These are phyloP conservation scores for Schrenkiella parvula DNA, from an alignment of 345 rosid species.

Conservation along the genomic window DNA sequence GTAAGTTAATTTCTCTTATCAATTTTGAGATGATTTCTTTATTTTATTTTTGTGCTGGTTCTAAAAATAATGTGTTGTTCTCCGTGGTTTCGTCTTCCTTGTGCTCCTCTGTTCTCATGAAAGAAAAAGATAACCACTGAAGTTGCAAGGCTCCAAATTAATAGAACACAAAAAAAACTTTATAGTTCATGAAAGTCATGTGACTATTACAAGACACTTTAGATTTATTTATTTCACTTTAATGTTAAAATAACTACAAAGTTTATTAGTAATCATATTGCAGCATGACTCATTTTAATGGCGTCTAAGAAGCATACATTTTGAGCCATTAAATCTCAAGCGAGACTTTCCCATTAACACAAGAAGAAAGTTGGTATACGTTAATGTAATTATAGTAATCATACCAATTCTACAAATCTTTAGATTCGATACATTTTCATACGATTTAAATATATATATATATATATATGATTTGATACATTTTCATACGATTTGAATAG, in stretches of 20 bases:
- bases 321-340: constrained; percentile 24
- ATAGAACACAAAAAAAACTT: neutral
- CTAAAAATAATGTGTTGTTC: neutral
- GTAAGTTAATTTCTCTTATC: neutral
- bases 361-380: constrained; percentile 24
- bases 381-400: constrained; percentile 27
- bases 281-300: constrained; percentile 22
- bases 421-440: neutral
- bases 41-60: neutral
- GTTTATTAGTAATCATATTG: constrained; percentile 13
- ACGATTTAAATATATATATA: neutral
- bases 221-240: neutral
- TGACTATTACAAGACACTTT: constrained; percentile 11
- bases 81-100: neutral
- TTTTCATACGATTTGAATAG: neutral
- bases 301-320: constrained; percentile 25
- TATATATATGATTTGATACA: neutral
- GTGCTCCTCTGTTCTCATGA: neutral
- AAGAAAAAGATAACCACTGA: neutral
- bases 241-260: neutral
- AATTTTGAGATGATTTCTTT: neutral
- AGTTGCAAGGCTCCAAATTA: constrained; percentile 17
- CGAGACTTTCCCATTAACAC: constrained; percentile 31
- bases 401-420: constrained; percentile 8
- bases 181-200: constrained; percentile 22